Evolutionary conservation across 179 eudicot genomes (phyloP).

Genomic region (Silene coronaria): DNA sequence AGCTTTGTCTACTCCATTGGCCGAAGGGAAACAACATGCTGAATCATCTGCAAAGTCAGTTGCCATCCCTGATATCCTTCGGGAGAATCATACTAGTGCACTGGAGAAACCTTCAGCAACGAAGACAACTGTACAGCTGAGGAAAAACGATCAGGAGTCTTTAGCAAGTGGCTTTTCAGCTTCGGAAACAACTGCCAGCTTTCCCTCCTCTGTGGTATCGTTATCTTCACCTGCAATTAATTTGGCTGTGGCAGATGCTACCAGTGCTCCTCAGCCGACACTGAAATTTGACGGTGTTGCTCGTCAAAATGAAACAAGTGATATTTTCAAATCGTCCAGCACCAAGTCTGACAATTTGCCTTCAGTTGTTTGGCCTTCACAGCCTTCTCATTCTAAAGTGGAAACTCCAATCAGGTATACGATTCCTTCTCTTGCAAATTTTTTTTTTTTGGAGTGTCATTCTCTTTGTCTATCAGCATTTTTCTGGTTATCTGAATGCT

Average conservation of each 20-base stretch:
- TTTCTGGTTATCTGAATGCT: background rate
- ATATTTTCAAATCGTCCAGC: conserved; percentile 25
- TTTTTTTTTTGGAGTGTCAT: background rate
- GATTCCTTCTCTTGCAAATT: background rate
- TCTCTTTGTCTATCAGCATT: background rate
- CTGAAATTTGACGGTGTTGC: conserved; percentile 24
- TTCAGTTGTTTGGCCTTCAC: conserved; percentile 25
- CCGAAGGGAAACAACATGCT: conserved; percentile 25
- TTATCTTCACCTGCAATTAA: conserved; percentile 22
- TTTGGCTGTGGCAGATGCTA: conserved; percentile 20
- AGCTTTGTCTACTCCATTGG: conserved; percentile 24
- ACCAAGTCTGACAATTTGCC: conserved; percentile 34
- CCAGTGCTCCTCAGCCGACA: conserved; percentile 23
- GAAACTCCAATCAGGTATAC: conserved; percentile 46
- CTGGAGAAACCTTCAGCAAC: conserved; percentile 25
- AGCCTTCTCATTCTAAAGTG: conserved; percentile 17
- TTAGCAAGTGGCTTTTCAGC: conserved; percentile 21
- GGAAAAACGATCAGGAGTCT: conserved; percentile 23
- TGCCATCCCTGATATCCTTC: conserved; percentile 13
- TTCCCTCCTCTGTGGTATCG: conserved; percentile 16
- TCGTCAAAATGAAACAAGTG: conserved; percentile 24
- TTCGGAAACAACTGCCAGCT: conserved; percentile 24
- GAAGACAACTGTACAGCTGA: conserved; percentile 19
- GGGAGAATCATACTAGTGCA: conserved; percentile 16
- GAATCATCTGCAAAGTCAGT: conserved; percentile 27